Evolutionary conservation across 768 basidiomycete species (phyloP), one percentile per base, ranked within the genome.

Genomic region (Rhizopogon salebrosus): DNA sequence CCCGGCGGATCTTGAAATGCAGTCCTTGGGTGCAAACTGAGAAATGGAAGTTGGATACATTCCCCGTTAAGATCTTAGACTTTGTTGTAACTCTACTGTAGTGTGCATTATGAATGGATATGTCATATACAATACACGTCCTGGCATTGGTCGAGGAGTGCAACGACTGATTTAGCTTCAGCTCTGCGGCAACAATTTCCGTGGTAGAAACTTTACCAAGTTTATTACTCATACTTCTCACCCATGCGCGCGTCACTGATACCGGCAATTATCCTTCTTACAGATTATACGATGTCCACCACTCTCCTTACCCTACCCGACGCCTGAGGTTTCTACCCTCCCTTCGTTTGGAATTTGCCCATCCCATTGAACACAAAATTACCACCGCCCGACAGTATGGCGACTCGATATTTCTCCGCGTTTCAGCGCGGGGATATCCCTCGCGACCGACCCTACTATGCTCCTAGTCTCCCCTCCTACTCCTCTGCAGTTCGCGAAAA

Each of bases 1-100:
- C 62, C 56, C 70, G 31, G 88, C 86, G 48, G 92, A 94, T 66
- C 72, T 94, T 49, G 83, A 87, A 69, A 60, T 85, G 70, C 85
- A 90, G 67, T 79, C 84, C 31, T 72, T 82, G 22, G 78, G 73
- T 8, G 65, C 67, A 20, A 39, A 40, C 31, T 63, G 31, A 46
- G 14, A 9, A 46, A 16, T 23, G 31, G 23, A 34, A 46, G 31
- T 46, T 34, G 20, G 34, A 7, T 22, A 31, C 20, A 39, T 39
- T 39, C 38, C n/a, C n/a, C 8, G 39, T 46, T 22, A 31, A 34
- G 18, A 22, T 7, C 14, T 31, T 34, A 16, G 31, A 46, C 13
- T 34, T 23, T 46, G 29, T 34, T 46, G 45, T 46, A 46, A 46
- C 20, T 20, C 13, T 45, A 45, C 42, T 43, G 42, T 43, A 41